These are phyloP conservation scores for Aspergillus cejpii DNA, from an alignment of 2,329 filamentous ascomycete genomes.

Conservation along the genomic window DNA sequence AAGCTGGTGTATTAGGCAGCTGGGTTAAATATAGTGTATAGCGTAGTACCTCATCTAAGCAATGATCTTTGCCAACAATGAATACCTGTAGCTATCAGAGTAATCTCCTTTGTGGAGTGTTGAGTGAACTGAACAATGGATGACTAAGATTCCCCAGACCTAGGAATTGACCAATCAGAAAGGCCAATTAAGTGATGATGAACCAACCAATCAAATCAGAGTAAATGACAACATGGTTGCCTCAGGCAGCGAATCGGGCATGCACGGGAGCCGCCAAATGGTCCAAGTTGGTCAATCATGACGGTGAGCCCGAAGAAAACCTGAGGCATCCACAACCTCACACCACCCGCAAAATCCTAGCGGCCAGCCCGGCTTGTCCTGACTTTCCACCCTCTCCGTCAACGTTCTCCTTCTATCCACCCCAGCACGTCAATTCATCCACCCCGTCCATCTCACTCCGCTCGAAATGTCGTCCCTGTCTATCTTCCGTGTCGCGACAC, in stretches of 20 bases:
- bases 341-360: slow-evolving; percentile 38
- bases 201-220: slow-evolving; percentile 26
- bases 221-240: slow-evolving; percentile 4
- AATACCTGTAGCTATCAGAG: too few species aligned
- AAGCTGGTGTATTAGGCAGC: too few species aligned
- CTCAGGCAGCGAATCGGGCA: slow-evolving; percentile 25
- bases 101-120: too few species aligned
- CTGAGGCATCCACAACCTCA: slow-evolving; percentile 27
- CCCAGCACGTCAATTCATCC: slow-evolving; percentile 20
- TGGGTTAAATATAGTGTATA: too few species aligned
- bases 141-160: too few species aligned
- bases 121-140: too few species aligned
- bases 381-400: slow-evolving; percentile 21
- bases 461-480: slow-evolving; percentile 58
- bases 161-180: slow-evolving; percentile 14
- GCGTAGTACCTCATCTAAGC: too few species aligned
- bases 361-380: slow-evolving; percentile 18
- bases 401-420: slow-evolving; percentile 15
- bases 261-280: slow-evolving; percentile 16
- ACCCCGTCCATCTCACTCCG: slow-evolving; percentile 21
- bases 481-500: slow-evolving; percentile 64
- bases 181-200: background rate
- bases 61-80: too few species aligned
- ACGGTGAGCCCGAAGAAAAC: slow-evolving; percentile 8
- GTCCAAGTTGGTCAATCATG: slow-evolving; percentile 9